phyloP scores from a whole-genome alignment of 129 eudicot genomes.

The Flaveria sonorensis region DNA sequence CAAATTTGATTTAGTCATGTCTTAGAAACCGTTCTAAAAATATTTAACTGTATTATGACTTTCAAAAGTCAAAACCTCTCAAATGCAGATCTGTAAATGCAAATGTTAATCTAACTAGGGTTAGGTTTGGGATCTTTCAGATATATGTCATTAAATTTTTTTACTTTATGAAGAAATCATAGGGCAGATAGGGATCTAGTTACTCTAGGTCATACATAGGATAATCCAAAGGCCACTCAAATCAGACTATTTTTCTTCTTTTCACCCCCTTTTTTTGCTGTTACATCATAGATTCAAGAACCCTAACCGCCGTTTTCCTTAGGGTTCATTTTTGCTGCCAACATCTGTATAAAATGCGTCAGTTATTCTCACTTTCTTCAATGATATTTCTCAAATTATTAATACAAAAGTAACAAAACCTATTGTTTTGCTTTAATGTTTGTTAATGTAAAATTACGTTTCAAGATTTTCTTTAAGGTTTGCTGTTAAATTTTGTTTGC shows the following conservation, averaged over 20 bases:
- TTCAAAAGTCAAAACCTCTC: not conserved
- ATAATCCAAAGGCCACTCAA: conserved; percentile 32
- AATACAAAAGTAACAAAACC: not conserved
- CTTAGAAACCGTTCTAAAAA: not conserved
- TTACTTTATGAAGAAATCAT: conserved; percentile 29
- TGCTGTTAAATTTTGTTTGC: conserved; percentile 17
- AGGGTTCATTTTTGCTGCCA: conserved; percentile 45
- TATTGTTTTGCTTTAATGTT: not conserved
- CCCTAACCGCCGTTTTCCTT: conserved; percentile 45
- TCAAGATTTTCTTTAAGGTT: conserved; percentile 18
- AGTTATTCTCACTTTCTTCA: conserved; percentile 27
- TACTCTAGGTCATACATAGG: conserved; percentile 45
- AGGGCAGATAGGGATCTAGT: conserved; percentile 23
- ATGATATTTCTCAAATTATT: not conserved
- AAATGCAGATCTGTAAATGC: conserved; percentile 20
- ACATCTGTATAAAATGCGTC: conserved; percentile 36
- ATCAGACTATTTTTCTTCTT: conserved; percentile 12
- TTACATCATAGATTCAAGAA: conserved; percentile 45
- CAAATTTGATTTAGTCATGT: not conserved
- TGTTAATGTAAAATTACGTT: conserved; percentile 33
- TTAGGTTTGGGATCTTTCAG: not conserved
- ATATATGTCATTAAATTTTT: not conserved
- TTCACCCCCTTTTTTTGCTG: conserved; percentile 26
- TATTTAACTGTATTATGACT: conserved; percentile 1
- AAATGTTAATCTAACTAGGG: conserved; percentile 18